Evolutionary conservation across 2,329 filamentous ascomycete genomes (phyloP).

Genomic region (Pseudocercospora pini-densiflorae): DNA sequence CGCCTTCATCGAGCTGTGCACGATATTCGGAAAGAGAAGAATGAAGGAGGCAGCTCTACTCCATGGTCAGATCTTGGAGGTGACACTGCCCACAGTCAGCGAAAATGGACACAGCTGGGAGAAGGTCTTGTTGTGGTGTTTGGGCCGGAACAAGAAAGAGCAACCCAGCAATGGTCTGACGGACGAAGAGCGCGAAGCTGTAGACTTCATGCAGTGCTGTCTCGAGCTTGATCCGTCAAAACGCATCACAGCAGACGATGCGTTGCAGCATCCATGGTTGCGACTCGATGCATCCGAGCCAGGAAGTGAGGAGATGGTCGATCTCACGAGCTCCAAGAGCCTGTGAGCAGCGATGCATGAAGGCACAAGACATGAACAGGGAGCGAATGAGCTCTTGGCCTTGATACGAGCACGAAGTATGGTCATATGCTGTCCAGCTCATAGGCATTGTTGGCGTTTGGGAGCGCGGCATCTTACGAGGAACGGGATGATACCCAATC

Average conservation of each 20-base stretch:
- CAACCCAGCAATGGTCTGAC: conserved; percentile 58
- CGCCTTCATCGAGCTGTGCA: conserved; percentile 95
- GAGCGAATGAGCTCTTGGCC: neutral
- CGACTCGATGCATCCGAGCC: conserved; percentile 12
- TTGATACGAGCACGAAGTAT: neutral
- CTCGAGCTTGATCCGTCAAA: conserved; percentile 76
- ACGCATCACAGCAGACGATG: conserved; percentile 75
- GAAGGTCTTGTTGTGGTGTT: conserved; percentile 96
- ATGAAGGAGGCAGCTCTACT: conserved; percentile 84
- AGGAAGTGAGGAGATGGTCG: conserved; percentile 21
- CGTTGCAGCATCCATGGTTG: conserved; percentile 65
- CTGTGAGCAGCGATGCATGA: neutral
- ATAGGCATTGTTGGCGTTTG: conserved; percentile 14
- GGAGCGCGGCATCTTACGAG: conserved; percentile 12
- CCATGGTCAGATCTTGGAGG: conserved; percentile 91
- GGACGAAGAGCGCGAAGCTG: conserved; percentile 71
- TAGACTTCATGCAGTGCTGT: conserved; percentile 72
- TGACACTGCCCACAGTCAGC: conserved; percentile 87
- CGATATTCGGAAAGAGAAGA: conserved; percentile 82
- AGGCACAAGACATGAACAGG: neutral
- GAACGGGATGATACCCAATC: conserved; percentile 22
- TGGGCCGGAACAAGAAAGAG: conserved; percentile 66
- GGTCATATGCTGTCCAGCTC: neutral
- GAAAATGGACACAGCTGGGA: conserved; percentile 84
- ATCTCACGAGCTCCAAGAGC: conserved; percentile 9